These are phyloP conservation scores for Cetraspora pellucida DNA, from an alignment of 192 early-diverging fungal genomes.

Conservation along the genomic window DNA sequence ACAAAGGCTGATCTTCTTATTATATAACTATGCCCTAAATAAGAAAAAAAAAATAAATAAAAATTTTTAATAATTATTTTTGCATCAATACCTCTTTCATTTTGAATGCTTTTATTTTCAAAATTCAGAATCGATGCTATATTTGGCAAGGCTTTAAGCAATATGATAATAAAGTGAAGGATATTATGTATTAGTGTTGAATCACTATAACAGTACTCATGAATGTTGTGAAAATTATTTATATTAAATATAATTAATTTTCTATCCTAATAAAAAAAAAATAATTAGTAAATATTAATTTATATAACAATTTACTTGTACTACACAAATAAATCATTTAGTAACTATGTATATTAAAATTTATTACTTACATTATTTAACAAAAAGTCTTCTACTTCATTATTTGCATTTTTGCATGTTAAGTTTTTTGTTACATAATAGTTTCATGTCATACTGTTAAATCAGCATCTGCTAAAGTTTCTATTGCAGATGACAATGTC, in stretches of 20 bases:
- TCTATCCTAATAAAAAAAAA: not conserved
- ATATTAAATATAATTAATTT: not conserved
- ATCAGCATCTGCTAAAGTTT: not conserved
- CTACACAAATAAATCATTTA: not conserved
- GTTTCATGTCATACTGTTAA: constrained; percentile 10
- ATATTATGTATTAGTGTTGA: not conserved
- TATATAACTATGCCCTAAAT: constrained; percentile 1
- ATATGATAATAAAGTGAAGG: constrained; percentile 2
- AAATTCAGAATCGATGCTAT: not conserved
- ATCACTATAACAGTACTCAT: constrained; percentile 15
- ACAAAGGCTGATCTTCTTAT: constrained; percentile 11
- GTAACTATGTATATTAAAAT: not conserved
- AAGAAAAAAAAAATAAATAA: too few species aligned
- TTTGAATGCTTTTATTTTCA: constrained; percentile 16
- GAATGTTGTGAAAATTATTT: not conserved
- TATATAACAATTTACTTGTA: too few species aligned
- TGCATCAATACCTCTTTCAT: not conserved
- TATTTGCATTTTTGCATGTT: not conserved
- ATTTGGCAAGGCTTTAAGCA: constrained; percentile 2
- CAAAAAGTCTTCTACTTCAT: constrained; percentile 6
- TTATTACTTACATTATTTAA: not conserved
- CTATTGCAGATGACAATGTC: not conserved
- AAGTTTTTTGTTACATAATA: not conserved
- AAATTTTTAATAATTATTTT: too few species aligned
- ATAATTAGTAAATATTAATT: not conserved